A percentile compares a stretch with the other conserved stretches of the same genome.
These are phyloP conservation scores for Sophora flavescens DNA, from an alignment of 306 rosid genomes.

Conservation along the genomic window DNA sequence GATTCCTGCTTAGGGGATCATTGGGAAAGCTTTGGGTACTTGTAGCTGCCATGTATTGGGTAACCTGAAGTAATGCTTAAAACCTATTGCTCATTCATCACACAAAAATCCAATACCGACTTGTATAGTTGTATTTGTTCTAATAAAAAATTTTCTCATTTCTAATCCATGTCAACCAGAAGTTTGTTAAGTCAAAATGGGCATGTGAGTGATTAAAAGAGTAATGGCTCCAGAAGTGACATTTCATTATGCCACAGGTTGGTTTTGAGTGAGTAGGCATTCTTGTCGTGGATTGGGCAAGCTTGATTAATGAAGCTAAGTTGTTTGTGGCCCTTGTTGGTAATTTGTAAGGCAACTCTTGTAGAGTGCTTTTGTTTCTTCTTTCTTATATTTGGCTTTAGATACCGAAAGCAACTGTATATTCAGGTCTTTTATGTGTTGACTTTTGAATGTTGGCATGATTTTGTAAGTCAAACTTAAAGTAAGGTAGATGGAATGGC, in stretches of 20 bases:
- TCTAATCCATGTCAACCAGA: not conserved
- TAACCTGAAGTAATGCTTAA: not conserved
- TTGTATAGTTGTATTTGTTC: not conserved
- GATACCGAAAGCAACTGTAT: not conserved
- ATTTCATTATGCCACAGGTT: not conserved
- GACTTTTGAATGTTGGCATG: slow-evolving; percentile 12
- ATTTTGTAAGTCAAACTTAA: not conserved
- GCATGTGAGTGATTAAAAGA: not conserved
- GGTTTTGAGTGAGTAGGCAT: slow-evolving; percentile 1
- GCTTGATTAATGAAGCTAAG: not conserved
- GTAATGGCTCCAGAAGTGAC: not conserved
- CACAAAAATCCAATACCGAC: not conserved
- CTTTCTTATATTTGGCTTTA: slow-evolving; percentile 3
- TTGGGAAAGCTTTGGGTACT: not conserved
- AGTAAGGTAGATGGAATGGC: slow-evolving; percentile 5
- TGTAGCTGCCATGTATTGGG: not conserved
- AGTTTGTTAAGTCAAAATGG: slow-evolving; percentile 4
- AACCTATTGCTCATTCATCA: slow-evolving; percentile 20
- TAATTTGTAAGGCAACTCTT: not conserved
- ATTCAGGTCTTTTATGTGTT: not conserved
- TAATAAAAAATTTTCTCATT: not conserved
- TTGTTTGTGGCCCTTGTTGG: not conserved
- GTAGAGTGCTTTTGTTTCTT: not conserved
- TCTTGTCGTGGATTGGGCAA: slow-evolving; percentile 10
- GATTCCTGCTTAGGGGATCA: not conserved